phyloP scores from a whole-genome alignment of 2,329 filamentous ascomycete species.

The Chaetomium strumarium region DNA sequence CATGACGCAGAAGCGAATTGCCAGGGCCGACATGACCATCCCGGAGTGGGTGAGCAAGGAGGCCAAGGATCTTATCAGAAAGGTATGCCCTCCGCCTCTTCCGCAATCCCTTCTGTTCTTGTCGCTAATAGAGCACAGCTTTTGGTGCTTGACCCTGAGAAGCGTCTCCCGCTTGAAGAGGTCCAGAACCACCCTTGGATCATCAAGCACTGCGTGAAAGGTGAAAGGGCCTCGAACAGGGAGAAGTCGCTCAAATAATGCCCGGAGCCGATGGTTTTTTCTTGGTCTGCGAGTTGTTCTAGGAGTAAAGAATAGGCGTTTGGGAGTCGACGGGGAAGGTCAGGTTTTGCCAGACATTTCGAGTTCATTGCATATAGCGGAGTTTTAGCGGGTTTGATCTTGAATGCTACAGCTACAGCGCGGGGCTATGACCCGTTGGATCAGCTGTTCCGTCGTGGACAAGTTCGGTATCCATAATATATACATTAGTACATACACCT shows the following conservation, averaged over 20 bases:
- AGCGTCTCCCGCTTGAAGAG: constrained; percentile 83
- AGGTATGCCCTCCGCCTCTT: constrained; percentile 43
- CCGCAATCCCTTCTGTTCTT: constrained; percentile 11
- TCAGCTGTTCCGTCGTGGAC: background rate
- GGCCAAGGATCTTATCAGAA: constrained; percentile 87
- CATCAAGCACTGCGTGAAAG: constrained; percentile 80
- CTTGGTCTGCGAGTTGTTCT: constrained; percentile 3
- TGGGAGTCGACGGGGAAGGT: background rate
- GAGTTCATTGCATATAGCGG: constrained; percentile 24
- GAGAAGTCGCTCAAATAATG: constrained; percentile 35
- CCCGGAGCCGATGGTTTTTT: constrained; percentile 18
- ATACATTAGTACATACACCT: constrained; percentile 8
- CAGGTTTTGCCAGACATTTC: background rate
- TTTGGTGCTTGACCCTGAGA: constrained; percentile 87
- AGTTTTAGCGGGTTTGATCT: constrained; percentile 21
- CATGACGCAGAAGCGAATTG: constrained; percentile 90
- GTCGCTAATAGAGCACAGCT: constrained; percentile 44
- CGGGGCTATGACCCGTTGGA: background rate
- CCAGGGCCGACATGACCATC: constrained; percentile 83
- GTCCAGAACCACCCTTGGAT: constrained; percentile 94
- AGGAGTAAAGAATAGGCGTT: constrained; percentile 17
- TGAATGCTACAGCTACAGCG: background rate
- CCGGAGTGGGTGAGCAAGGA: constrained; percentile 86
- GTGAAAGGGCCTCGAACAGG: constrained; percentile 47
- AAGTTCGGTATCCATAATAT: constrained; percentile 1